Evolutionary conservation across 2,329 filamentous ascomycete genomes (phyloP), one percentile per base, ranked within the genome.

Genomic region (Chrysoporthe deuterocubensis): DNA sequence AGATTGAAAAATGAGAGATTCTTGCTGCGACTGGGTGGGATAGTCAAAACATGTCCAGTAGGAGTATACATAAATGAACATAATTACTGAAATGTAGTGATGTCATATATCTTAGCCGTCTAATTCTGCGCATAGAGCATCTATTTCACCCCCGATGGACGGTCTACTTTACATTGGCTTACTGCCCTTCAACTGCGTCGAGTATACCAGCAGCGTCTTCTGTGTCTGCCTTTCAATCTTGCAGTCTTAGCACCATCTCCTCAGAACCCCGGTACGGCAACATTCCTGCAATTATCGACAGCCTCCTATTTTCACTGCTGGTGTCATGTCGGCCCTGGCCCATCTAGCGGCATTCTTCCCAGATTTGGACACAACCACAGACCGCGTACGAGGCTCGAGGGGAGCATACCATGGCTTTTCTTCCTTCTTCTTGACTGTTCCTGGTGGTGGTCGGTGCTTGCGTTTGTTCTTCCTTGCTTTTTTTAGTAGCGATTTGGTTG

Each of bases 381-480:
- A 52, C 9, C 64, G 43, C 3, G 54, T 66, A 50, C 63, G 67
- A 26, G 67, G 67, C 32, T 63, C 50, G 26, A 68, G 37, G 0
- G 67, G 67, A 1, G 67, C 32, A 21, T 68, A 68, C 67, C 67
- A 68, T 18, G 67, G 67, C 9, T 60, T 50, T n/a, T 63, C 59
- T 18, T 32, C 63, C 14, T 65, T 48, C 46, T 67, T 46, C 14
- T 46, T 64, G 46, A 16, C 72, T 69, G 61, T 75, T 72, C 42
- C 7, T 4, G 21, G 34, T 26, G 14, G 14, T 1, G 16, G 18
- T 21, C 67, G 57, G 9, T 11, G 46, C 37, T 52, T 63, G 21
- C 59, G 60, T 5, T 16, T 50, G 37, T 63, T 60, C 42, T 16
- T 68, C n/a, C 64, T 37, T 11, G 40, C 48, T 43, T 13, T 57